phyloP scores from a whole-genome alignment of 768 basidiomycete genomes.

The Tulasnella sp. region DNA sequence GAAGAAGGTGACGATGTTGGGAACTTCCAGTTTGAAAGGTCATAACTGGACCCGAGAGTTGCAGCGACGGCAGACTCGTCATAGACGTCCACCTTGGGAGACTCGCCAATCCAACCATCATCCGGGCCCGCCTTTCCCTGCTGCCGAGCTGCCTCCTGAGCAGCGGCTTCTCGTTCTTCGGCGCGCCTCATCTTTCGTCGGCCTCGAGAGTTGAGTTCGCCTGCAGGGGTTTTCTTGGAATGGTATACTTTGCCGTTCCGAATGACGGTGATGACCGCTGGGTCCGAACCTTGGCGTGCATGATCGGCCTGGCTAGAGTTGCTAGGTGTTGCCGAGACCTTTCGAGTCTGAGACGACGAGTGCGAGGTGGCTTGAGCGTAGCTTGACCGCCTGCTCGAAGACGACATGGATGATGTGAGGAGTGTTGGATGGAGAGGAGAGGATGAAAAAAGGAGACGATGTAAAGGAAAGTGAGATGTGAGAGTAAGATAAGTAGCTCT shows the following conservation, averaged over 20 bases:
- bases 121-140: background rate
- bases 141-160: background rate
- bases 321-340: background rate
- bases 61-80: background rate
- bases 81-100: background rate
- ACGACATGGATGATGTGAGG: background rate
- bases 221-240: background rate
- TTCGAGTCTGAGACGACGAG: background rate
- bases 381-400: background rate
- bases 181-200: background rate
- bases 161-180: background rate
- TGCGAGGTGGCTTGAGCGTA: background rate
- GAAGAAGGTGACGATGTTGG: background rate
- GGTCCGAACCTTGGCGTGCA: background rate
- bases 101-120: background rate
- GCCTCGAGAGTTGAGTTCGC: background rate
- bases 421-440: background rate
- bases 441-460: background rate
- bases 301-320: background rate
- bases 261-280: background rate
- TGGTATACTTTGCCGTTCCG: slow-evolving; percentile 1
- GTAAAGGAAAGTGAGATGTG: background rate
- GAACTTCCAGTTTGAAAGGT: background rate
- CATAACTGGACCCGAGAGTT: background rate
- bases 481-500: background rate